A percentile compares a stretch with the other conserved stretches of the same genome.
These are phyloP conservation scores for Epichloe festucae DNA, from an alignment of 2,329 filamentous ascomycete genomes.

Conservation along the genomic window DNA sequence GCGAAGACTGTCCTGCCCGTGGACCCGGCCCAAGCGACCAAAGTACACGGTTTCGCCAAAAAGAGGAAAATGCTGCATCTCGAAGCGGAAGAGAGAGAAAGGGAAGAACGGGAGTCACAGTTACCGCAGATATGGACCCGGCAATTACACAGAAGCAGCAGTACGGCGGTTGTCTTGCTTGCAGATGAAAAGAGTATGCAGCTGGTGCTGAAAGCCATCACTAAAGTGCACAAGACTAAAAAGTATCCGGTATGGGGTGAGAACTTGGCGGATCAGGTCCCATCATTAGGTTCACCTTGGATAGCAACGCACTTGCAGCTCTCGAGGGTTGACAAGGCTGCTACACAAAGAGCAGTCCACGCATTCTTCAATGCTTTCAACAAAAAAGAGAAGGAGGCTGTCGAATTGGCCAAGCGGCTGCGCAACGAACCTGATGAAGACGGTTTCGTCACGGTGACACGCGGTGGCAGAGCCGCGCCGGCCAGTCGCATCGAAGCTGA, in stretches of 20 bases:
- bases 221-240: slow-evolving; percentile 46
- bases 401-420: slow-evolving; percentile 47
- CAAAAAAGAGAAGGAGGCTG: slow-evolving; percentile 52
- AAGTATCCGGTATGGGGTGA: slow-evolving; percentile 57
- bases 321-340: slow-evolving; percentile 52
- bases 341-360: slow-evolving; percentile 64
- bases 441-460: slow-evolving; percentile 84
- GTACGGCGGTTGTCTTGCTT: slow-evolving; percentile 69
- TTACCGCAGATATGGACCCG: slow-evolving; percentile 66
- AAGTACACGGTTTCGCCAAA: slow-evolving; percentile 22
- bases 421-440: slow-evolving; percentile 83
- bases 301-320: slow-evolving; percentile 56
- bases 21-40: slow-evolving; percentile 36
- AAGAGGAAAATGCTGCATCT: slow-evolving; percentile 31
- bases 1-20: slow-evolving; percentile 27
- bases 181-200: slow-evolving; percentile 73
- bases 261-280: slow-evolving; percentile 40
- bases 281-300: slow-evolving; percentile 44
- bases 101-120: slow-evolving; percentile 43
- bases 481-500: slow-evolving; percentile 61
- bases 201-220: slow-evolving; percentile 60
- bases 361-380: slow-evolving; percentile 78
- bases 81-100: slow-evolving; percentile 41
- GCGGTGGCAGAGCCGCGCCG: slow-evolving; percentile 62
- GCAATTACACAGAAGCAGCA: slow-evolving; percentile 56